Evolutionary conservation across 108 stramenopile species (phyloP), one percentile per base, ranked within the genome.

Genomic region (Fragilaria crotonensis): DNA sequence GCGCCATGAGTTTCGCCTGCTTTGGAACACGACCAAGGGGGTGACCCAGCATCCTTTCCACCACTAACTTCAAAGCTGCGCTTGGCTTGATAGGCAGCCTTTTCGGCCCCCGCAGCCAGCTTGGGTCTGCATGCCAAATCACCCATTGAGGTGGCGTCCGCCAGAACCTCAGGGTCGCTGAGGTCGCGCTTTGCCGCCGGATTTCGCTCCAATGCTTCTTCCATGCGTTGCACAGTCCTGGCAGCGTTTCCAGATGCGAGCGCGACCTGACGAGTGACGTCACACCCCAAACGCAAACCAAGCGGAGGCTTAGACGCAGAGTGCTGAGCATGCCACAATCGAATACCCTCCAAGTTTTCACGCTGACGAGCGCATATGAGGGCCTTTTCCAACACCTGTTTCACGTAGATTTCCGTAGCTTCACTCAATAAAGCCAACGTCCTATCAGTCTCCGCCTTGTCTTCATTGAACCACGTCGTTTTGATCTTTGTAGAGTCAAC

Each of bases 21-120:
- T 81, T 81, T 30, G 89, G 84, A 20, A 91, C 84, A 29, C 85
- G 67, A 32, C 89, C 85, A 3, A 91, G 63, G 85, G 23, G 89
- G 85, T 36, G 75, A 80, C 18, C 47, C 33, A 30, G 63, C 60
- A 57, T 90, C 64, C 45, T 79, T 85, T 45, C 89, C 89, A 9
- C 85, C 83, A 64, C 70, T 83, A 5, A 84, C 57, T 61, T 87
- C 84, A 68, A 85, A 91, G 32, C 66, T 69, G 36, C 89, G 71
- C 49, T 85, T 85, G 48, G 84, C 89, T 14, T 91, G 59, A 11
- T 46, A 33, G n/a, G 83, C 82, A 1, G 89, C 83, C 33, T 58
- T 68, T 14, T 74, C 51, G 5, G 61, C 81, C 17, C 76, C 85
- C 22, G 73, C 64, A 53, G 72, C 70, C 25, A 91, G 61, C 41